Evolutionary conservation across 139 green algal genomes (phyloP), one percentile per base, ranked within the genome.

Genomic region (Trebouxia sp.): DNA sequence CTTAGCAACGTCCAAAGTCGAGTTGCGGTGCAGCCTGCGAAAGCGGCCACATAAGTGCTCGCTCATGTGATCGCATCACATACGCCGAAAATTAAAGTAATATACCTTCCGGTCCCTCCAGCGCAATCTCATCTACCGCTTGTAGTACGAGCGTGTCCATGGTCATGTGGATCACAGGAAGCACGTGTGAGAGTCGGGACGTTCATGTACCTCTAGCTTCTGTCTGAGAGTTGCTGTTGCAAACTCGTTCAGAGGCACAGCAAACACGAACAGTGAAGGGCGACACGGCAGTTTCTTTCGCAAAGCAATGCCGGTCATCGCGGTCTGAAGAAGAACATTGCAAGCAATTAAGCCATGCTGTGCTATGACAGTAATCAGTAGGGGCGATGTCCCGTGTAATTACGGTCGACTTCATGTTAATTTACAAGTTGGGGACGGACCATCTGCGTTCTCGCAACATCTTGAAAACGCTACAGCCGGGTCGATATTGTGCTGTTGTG

Each of bases 101-200:
- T n/a, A n/a, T n/a, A n/a, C 62, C 62, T 72, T 72, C 32, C 28
- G 62, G 35, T 10, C 62, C 62, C 35, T 72, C 62, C 35, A 72
- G 43, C 20, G 62, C 62, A 3, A 72, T 22, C 37, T 72, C 62
- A 12, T 43, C 62, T 6, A 72, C 62, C 35, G 62, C 62, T 72
- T 72, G 62, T 6, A 72, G 12, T 6, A 72, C 62, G 9, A 72
- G 62, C 32, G 42, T 72, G 62, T 72, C 62, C 62, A 72, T 69
- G 8, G 20, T 26, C 32, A 5, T 45, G 32, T 42, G n/a, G n/a
- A n/a, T n/a, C n/a, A n/a, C n/a, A 30, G 15, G 15, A 43, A 53
- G 47, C 47, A 53, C 47, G 47, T n/a, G n/a, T n/a, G n/a, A n/a
- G n/a, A n/a, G n/a, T n/a, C 47, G 20, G 47, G 47, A 14, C 20